Evolutionary conservation across 179 eudicot species (phyloP).

Genomic region (Sideroxylon spinosum): DNA sequence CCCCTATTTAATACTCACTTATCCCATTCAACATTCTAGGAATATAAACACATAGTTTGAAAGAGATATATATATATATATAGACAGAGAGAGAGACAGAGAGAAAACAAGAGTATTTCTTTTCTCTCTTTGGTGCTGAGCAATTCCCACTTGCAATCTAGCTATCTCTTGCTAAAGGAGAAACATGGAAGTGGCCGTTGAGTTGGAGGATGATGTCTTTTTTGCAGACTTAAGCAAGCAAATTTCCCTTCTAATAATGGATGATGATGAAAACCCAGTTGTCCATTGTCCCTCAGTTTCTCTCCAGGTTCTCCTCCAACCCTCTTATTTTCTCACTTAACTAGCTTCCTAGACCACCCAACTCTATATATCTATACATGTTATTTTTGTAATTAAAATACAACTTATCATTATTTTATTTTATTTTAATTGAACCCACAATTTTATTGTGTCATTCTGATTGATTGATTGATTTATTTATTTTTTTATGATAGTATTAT

Average conservation of each 20-base stretch:
- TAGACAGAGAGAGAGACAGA: too few relatives aligned
- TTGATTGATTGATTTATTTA: too few relatives aligned
- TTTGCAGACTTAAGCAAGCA: conserved; percentile 79
- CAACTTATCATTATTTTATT: neutral
- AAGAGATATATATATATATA: neutral
- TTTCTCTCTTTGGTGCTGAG: neutral
- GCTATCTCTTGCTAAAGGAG: neutral
- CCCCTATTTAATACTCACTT: conserved; percentile 24
- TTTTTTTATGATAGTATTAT: too few relatives aligned
- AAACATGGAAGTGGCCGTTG: conserved; percentile 50
- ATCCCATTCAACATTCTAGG: conserved; percentile 3
- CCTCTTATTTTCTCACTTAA: neutral
- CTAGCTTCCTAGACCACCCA: neutral
- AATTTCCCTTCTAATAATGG: conserved; percentile 78
- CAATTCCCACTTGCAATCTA: neutral
- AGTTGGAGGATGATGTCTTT: conserved; percentile 69
- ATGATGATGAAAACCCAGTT: conserved; percentile 43
- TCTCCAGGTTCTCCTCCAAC: conserved; percentile 43
- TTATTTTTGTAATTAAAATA: too few relatives aligned
- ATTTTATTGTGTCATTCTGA: too few relatives aligned
- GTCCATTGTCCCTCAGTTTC: conserved; percentile 43
- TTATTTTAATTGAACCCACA: too few relatives aligned
- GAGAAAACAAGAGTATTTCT: neutral
- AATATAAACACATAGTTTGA: neutral
- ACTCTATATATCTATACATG: too few relatives aligned